Percentiles rank a stretch among this genome's conserved stretches.
Evolutionary conservation across 148 eudicot genomes (phyloP).

Genomic region (Pouteria glomerata): DNA sequence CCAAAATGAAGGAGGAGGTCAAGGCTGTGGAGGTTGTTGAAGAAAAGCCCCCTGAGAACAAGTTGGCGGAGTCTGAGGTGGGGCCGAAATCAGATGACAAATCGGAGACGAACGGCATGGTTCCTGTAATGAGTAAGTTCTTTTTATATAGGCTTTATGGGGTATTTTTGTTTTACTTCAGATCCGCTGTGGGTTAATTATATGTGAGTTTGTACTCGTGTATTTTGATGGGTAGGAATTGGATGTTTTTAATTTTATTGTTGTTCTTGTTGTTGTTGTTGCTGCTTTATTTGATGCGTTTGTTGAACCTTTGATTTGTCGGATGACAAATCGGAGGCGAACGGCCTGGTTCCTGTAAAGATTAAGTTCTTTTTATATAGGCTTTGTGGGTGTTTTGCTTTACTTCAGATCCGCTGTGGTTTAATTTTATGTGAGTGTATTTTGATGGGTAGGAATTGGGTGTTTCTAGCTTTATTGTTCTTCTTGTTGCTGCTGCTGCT

Average conservation of each 20-base stretch:
- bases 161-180: not conserved
- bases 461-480: not conserved
- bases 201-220: not conserved
- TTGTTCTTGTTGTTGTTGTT: too few relatives aligned
- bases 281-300: not conserved
- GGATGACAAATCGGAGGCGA: conserved; percentile 1
- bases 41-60: conserved; percentile 2
- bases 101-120: not conserved
- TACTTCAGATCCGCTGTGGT: not conserved
- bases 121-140: conserved; percentile 11
- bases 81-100: not conserved
- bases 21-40: conserved; percentile 6
- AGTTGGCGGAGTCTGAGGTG: not conserved
- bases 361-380: conserved; percentile 5
- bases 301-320: too few relatives aligned
- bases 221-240: not conserved
- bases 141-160: not conserved
- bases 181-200: not conserved
- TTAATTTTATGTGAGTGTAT: not conserved
- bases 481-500: too few relatives aligned
- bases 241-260: not conserved
- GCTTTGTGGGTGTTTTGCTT: not conserved
- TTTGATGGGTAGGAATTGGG: not conserved
- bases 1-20: conserved; percentile 13
- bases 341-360: not conserved